Conservation (phyloP, 1,284 basidiomycete genomes). For the Xerocomus minutiporus region DNA sequence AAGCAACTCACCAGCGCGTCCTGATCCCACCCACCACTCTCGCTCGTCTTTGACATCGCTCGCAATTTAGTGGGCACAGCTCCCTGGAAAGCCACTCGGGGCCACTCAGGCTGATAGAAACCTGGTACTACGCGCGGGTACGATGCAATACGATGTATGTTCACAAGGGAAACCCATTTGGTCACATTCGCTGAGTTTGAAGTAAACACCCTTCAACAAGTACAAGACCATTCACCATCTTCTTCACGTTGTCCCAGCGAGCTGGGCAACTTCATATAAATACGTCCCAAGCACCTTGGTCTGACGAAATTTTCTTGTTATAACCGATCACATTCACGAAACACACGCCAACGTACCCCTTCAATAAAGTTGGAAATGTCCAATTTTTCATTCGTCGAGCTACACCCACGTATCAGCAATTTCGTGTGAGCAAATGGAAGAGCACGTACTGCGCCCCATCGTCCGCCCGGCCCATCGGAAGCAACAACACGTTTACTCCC, state of each 20-base stretch:
- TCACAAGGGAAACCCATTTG: neutral
- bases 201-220: neutral
- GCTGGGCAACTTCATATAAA: conserved; percentile 68
- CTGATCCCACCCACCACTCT: conserved; percentile 17
- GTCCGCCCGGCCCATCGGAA: conserved; percentile 92
- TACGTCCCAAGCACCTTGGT: conserved; percentile 81
- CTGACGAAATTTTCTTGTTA: conserved; percentile 28
- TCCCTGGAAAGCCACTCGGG: neutral
- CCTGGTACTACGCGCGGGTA: neutral
- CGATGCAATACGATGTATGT: neutral
- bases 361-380: conserved; percentile 92
- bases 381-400: conserved; percentile 95
- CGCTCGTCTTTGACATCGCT: conserved; percentile 13
- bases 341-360: conserved; percentile 50
- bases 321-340: neutral
- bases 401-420: conserved; percentile 24
- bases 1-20: conserved; percentile 12
- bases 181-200: conserved; percentile 24
- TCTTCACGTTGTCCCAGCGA: conserved; percentile 21
- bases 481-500: conserved; percentile 74
- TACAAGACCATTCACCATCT: neutral
- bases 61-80: neutral
- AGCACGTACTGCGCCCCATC: conserved; percentile 83
- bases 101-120: neutral
- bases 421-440: neutral